Conservation (phyloP, 2,329 filamentous ascomycete genomes). For the Stenocarpella maydis region DNA sequence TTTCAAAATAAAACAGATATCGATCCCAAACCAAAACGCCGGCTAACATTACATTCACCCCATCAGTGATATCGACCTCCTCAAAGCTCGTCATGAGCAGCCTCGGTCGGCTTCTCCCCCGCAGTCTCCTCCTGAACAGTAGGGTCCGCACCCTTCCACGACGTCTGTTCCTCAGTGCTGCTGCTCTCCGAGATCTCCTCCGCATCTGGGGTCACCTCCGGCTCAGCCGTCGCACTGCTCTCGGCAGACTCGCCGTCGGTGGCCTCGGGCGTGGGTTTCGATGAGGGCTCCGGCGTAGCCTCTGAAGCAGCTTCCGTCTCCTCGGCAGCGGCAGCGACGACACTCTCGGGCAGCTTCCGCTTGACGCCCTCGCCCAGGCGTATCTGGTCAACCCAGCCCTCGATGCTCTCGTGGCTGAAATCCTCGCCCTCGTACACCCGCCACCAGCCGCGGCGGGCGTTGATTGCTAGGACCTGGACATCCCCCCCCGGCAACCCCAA, state of each 20-base stretch:
- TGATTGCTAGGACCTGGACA: conserved; percentile 81
- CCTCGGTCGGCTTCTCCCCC: conserved; percentile 29
- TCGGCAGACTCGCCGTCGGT: conserved; percentile 35
- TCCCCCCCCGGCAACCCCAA: conserved; percentile 67
- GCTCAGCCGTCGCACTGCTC: conserved; percentile 41
- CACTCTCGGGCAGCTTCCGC: conserved; percentile 72
- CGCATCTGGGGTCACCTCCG: conserved; percentile 33
- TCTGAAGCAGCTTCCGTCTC: conserved; percentile 46
- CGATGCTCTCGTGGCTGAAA: conserved; percentile 69
- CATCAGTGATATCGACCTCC: background rate
- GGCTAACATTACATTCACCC: conserved; percentile 29
- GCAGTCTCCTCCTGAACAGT: conserved; percentile 33
- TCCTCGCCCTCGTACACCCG: conserved; percentile 70
- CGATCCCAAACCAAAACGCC: conserved; percentile 28
- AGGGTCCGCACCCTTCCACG: conserved; percentile 45
- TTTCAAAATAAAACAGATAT: conserved; percentile 7
- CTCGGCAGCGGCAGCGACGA: conserved; percentile 54
- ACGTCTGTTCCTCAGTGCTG: conserved; percentile 38
- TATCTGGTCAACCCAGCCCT: conserved; percentile 91
- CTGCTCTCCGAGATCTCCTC: conserved; percentile 32
- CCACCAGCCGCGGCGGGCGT: conserved; percentile 88
- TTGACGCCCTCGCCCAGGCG: conserved; percentile 87
- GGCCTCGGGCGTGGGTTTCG: conserved; percentile 44
- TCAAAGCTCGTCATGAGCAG: conserved; percentile 34
- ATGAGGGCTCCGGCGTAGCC: conserved; percentile 53